Percentiles rank a stretch among this genome's conserved stretches.
These are phyloP conservation scores for Huntiella decipiens DNA, from an alignment of 2,329 filamentous ascomycete species.

Conservation along the genomic window DNA sequence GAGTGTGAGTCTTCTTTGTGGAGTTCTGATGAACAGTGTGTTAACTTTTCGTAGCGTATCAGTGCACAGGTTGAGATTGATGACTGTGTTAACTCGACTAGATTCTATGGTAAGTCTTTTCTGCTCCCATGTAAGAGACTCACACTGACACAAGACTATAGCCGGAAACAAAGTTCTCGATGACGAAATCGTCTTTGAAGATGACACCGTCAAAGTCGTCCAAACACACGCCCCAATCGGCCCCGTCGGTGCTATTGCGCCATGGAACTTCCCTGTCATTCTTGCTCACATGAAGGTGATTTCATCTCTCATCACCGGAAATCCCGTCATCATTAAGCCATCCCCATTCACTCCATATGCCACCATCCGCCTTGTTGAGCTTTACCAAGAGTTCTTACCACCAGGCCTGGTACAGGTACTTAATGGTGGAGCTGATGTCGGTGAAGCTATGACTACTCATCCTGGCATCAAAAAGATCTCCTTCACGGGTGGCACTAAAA, in stretches of 20 bases:
- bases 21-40: neutral
- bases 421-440: conserved; percentile 40
- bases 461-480: conserved; percentile 41
- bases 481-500: conserved; percentile 43
- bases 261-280: conserved; percentile 39
- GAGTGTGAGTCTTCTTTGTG: conserved; percentile 10
- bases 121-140: neutral
- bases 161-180: conserved; percentile 2
- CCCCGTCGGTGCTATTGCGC: conserved; percentile 26
- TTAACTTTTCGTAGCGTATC: conserved; percentile 2
- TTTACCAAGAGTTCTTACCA: conserved; percentile 38
- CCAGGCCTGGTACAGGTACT: conserved; percentile 43
- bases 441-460: conserved; percentile 38
- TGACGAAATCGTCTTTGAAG: conserved; percentile 12
- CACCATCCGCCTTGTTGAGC: conserved; percentile 38
- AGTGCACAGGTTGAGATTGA: conserved; percentile 4
- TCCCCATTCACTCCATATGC: conserved; percentile 40
- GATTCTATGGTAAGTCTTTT: conserved; percentile 4
- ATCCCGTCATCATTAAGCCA: conserved; percentile 36
- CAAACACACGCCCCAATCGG: conserved; percentile 23
- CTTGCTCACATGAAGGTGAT: conserved; percentile 34
- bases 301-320: conserved; percentile 37
- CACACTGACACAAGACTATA: neutral
- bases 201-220: conserved; percentile 17
- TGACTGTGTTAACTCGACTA: neutral